Conservation (phyloP, 768 basidiomycete genomes). For the Dioszegia hungarica region DNA sequence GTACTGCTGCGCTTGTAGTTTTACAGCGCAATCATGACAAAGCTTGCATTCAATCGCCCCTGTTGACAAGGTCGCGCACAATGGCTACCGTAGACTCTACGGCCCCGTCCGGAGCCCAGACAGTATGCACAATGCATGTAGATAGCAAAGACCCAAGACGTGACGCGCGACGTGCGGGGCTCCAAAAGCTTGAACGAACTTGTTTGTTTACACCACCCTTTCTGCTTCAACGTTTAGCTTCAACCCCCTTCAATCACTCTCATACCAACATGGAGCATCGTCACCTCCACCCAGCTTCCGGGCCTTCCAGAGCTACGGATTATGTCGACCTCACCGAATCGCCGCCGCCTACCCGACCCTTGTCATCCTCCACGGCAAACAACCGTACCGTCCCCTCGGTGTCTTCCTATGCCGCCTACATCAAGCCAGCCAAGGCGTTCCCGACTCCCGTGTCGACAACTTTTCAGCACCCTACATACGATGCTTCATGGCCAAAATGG, state of each 20-base stretch:
- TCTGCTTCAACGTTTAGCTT: not conserved
- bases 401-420: conserved; percentile 16
- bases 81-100: too few species aligned
- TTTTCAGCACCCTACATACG: not conserved
- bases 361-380: not conserved
- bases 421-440: conserved; percentile 38
- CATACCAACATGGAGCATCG: conserved; percentile 3
- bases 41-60: too few species aligned
- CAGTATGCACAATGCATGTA: too few species aligned
- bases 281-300: not conserved
- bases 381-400: not conserved
- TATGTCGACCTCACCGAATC: conserved; percentile 24
- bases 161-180: too few species aligned
- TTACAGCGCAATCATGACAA: too few species aligned
- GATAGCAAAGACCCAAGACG: too few species aligned
- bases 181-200: too few species aligned
- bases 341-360: not conserved
- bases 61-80: too few species aligned
- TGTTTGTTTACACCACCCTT: not conserved
- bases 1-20: too few species aligned
- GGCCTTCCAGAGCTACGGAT: not conserved
- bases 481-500: conserved; percentile 23
- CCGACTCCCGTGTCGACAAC: conserved; percentile 9
- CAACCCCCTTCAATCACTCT: too few species aligned
- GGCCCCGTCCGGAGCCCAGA: too few species aligned